Base-by-base conservation (phyloP, 202 grass and related monocot genomes). In the Carex sylvatica region DNA sequence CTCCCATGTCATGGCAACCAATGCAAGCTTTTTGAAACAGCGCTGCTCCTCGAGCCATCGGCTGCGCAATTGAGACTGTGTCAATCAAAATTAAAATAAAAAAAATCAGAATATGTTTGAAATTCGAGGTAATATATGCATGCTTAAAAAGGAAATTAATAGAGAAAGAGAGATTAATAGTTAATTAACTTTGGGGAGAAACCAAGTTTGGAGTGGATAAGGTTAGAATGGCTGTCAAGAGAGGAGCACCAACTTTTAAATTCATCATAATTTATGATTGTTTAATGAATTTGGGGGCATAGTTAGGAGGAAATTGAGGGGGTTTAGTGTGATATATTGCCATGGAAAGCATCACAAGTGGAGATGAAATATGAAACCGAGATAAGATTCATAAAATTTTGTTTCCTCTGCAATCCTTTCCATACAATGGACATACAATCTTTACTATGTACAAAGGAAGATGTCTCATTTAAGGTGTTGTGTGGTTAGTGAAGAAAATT, bases 1-100 rank as follows among this genome's bases (percentile, higher is more conserved):
- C 95, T 78, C 95, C 92, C 86, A 91, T 98, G 65, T 93, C 95
- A 86, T 98, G 95, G 86, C 95, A 95, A 10, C 92, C 94, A 10
- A 97, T 92, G 84, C 95, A 94, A 5, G 92, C 95, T 74, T 93
- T 94, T 63, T 84, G 72, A 87, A 98, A 98, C 64, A 98, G 46
- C 9, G 87, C 61, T 2, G 92, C 79, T 18, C 95, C 95, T 79
- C 81, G 80, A 0, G 91, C 73, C 24, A 81, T 36, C 74, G 91
- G 62, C 82, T 94, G 87, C 0, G 88, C 81, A 72, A 85, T 86
- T 22, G 92, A 88, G 83, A 75, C 65, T 65, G 70, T 49, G 22
- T 46, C 47, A 54, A 62, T 35, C 56, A 80, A 73, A 36, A 61
- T 0, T 7, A 6, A 79, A 42, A 24, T 6, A 75, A 0, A 2